phyloP scores from a whole-genome alignment of 2,329 filamentous ascomycete species.

The Aspergillus glaucus region DNA sequence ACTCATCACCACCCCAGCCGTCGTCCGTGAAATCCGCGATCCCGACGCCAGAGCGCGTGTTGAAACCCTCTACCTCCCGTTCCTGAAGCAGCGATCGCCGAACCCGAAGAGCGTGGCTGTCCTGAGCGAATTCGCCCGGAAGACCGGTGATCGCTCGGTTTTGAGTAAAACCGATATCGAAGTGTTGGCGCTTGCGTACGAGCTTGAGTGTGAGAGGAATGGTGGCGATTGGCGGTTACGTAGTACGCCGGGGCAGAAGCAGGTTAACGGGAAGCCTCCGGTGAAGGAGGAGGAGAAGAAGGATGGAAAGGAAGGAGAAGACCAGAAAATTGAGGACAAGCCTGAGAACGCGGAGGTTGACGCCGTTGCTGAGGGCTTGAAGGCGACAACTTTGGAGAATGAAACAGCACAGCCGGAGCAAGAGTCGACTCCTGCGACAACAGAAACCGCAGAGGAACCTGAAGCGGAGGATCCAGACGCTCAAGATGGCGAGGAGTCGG shows the following conservation, averaged over 20 bases:
- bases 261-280: slow-evolving; percentile 64
- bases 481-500: slow-evolving; percentile 33
- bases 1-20: slow-evolving; percentile 76
- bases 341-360: slow-evolving; percentile 21
- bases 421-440: slow-evolving; percentile 6
- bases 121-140: slow-evolving; percentile 76
- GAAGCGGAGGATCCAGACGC: slow-evolving; percentile 24
- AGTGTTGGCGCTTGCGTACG: slow-evolving; percentile 83
- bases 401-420: slow-evolving; percentile 20
- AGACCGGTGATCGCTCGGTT: slow-evolving; percentile 82
- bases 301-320: slow-evolving; percentile 26
- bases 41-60: slow-evolving; percentile 71
- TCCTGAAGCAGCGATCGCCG: slow-evolving; percentile 71
- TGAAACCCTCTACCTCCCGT: slow-evolving; percentile 78
- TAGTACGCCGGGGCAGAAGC: slow-evolving; percentile 70
- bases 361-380: slow-evolving; percentile 22
- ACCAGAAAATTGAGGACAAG: slow-evolving; percentile 12
- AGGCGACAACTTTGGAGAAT: slow-evolving; percentile 22
- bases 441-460: slow-evolving; percentile 15
- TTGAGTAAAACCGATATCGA: slow-evolving; percentile 85
- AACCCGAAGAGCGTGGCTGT: slow-evolving; percentile 70
- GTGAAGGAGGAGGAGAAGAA: slow-evolving; percentile 32
- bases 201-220: slow-evolving; percentile 87
- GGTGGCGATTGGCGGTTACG: slow-evolving; percentile 82
- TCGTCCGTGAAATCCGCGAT: slow-evolving; percentile 83